Evolutionary conservation across 2,329 filamentous ascomycete species (phyloP), one percentile per base, ranked within the genome.

Genomic region (Exophiala sp.): DNA sequence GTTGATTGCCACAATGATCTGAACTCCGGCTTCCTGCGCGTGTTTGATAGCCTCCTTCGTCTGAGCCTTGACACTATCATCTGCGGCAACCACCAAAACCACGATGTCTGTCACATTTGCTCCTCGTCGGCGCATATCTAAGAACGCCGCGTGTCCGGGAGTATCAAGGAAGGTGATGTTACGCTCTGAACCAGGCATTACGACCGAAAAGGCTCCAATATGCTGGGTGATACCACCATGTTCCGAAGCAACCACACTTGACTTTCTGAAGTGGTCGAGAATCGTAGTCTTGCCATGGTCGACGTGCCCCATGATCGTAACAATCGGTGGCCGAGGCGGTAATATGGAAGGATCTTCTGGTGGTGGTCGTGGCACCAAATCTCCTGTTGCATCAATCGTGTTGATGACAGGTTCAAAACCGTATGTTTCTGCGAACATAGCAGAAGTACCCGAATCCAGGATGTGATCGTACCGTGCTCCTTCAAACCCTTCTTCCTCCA

Each of bases 291-390:
- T 99, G 50, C 94, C 94, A 69, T 99, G 94, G 68, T 99, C 95
- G 64, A 99, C 94, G 62, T 99, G 94, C 2, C 94, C 94, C 95
- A 99, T 99, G 66, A 99, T 99, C 0, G 95, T 97, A 36, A 99
- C 91, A 34, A 99, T 90, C 0, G 94, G 95, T 6, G 94, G 92
- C 12, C 95, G 83, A 33, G 76, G 71, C 1, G 91, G 90, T 6
- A 96, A 72, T 9, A 50, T 14, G 0, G 87, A 83, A 45, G 76
- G 80, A 68, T 92, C 89, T 64, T 85, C 84, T 7, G 83, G 82
- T 21, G 79, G 74, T 1, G 90, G 86, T 9, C 85, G 82, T 20
- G 88, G 80, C 57, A 80, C 81, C 36, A 99, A 73, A 69, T 99
- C 92, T 41, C 84, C 76, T 1, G 74, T 69, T 43, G 86, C 83